Conservation (phyloP, 1,284 basidiomycete genomes). For the Fomitopsis schrenkii region DNA sequence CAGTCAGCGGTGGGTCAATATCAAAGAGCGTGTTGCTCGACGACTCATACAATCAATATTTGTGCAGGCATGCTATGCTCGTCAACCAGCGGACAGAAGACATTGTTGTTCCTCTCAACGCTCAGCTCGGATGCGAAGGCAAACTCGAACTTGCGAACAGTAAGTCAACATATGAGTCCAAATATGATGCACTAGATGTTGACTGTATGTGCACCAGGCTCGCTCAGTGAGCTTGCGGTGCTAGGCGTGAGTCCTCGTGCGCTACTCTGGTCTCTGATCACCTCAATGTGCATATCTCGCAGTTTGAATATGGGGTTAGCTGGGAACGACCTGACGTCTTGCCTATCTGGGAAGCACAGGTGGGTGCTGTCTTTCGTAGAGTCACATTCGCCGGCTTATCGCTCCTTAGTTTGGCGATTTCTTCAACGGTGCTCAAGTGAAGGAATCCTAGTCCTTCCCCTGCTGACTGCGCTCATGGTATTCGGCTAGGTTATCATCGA, state of each 20-base stretch:
- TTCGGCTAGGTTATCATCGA: conserved; percentile 70
- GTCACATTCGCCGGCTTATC: background rate
- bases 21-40: background rate
- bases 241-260: conserved; percentile 56
- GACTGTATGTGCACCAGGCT: conserved; percentile 44
- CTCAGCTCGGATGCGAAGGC: conserved; percentile 55
- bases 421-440: conserved; percentile 79
- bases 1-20: conserved; percentile 64
- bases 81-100: conserved; percentile 82
- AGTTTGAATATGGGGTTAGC: conserved; percentile 87
- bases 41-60: background rate
- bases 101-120: conserved; percentile 77
- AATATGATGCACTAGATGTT: background rate
- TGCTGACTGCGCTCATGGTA: background rate
- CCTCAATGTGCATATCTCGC: background rate
- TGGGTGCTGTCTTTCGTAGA: conserved; percentile 20
- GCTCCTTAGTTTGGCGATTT: conserved; percentile 77
- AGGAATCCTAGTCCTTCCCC: background rate
- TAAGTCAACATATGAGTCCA: conserved; percentile 30
- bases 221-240: conserved; percentile 83
- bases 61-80: conserved; percentile 79
- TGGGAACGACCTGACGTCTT: conserved; percentile 80
- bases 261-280: too few relatives aligned
- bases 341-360: conserved; percentile 90
- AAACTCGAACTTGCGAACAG: conserved; percentile 84